Evolutionary conservation across 129 eudicot genomes (phyloP), one percentile per base, ranked within the genome.

Genomic region (Flaveria robusta): DNA sequence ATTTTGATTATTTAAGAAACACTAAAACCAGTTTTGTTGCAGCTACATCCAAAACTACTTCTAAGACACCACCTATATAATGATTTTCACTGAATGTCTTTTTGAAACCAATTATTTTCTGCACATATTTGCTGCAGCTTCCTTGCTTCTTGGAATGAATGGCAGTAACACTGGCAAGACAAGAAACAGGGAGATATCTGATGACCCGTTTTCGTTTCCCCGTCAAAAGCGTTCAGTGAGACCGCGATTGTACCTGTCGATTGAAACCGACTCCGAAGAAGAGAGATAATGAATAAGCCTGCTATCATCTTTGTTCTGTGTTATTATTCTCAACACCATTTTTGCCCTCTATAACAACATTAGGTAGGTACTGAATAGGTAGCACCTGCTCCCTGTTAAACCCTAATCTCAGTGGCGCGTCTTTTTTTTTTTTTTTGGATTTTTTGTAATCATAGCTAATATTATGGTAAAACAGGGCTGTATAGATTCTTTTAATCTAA

Each of bases 201-300:
- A 83, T 64, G 82, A 93, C 78, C 96, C 89, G 18, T 86, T 94
- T 58, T 68, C 85, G 10, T 87, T 83, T 85, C 97, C 97, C 37
- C 90, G 89, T 7, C 94, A 88, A 78, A 84, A 87, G 77, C 92
- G 97, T 45, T 88, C 97, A 74, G 95, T 88, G 81, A 88, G 92
- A 76, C 97, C 88, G 60, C 82, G 90, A 68, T 73, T 89, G 20
- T 81, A 83, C 81, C 85, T 93, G 16, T 87, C 97, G 4, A 91
- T 91, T 50, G 96, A 94, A 66, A 65, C 93, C 12, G 98, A 94
- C 63, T 89, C 97, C 18, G 98, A 94, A 71, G 86, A 74, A 12
- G 84, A 80, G 46, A 73, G 79, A 74, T 29, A 13, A 62, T 60
- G 14, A 2, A 59, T 81, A 71, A 69, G 12, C 0, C 3, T 37